phyloP scores from a whole-genome alignment of 441 rosid species.

The Jatropha podagrica region DNA sequence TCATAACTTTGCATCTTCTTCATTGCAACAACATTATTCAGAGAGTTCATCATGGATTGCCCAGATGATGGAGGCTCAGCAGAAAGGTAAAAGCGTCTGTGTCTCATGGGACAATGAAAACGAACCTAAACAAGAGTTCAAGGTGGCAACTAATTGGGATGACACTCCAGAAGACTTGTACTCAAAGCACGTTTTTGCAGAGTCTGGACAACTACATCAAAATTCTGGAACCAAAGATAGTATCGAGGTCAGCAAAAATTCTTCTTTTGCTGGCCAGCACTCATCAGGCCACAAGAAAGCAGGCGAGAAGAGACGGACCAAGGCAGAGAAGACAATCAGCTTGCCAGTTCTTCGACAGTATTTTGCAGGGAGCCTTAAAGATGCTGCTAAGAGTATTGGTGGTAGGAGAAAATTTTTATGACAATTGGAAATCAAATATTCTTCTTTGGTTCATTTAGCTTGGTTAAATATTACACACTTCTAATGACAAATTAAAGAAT shows the following conservation, averaged over 20 bases:
- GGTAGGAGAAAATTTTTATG: slow-evolving; percentile 32
- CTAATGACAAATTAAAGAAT: neutral
- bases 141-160: slow-evolving; percentile 33
- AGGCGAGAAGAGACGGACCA: slow-evolving; percentile 40
- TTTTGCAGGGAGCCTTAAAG: slow-evolving; percentile 57
- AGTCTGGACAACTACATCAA: slow-evolving; percentile 21
- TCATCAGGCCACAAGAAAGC: slow-evolving; percentile 27
- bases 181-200: slow-evolving; percentile 17
- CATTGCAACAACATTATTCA: slow-evolving; percentile 35
- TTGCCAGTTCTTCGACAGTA: slow-evolving; percentile 48
- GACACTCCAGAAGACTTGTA: slow-evolving; percentile 19
- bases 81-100: slow-evolving; percentile 25
- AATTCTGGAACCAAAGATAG: slow-evolving; percentile 17
- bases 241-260: neutral
- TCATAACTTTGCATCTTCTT: slow-evolving; percentile 23
- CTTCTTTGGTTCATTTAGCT: neutral
- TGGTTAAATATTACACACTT: neutral
- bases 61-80: slow-evolving; percentile 35
- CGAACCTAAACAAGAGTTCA: slow-evolving; percentile 60
- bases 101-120: slow-evolving; percentile 48
- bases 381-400: slow-evolving; percentile 50
- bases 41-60: slow-evolving; percentile 39
- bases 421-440: neutral
- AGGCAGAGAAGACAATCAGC: slow-evolving; percentile 53
- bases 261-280: slow-evolving; percentile 22